Base-by-base conservation (phyloP, 2,329 filamentous ascomycete genomes). In the Teratosphaeria viscida region DNA sequence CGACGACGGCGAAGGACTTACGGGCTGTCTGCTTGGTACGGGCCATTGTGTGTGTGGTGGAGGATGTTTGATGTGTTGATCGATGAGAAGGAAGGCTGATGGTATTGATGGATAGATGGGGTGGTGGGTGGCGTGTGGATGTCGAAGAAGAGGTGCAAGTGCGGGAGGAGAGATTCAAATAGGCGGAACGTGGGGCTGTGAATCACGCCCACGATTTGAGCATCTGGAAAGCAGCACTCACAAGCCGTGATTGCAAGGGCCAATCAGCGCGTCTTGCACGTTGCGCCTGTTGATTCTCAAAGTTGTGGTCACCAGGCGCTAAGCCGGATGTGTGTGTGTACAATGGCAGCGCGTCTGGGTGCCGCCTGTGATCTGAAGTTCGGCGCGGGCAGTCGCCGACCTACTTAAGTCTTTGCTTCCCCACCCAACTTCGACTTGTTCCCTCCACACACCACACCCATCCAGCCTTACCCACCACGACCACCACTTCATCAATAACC, bases 21-120 rank as follows among this genome's bases (percentile, higher is more conserved):
- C 79, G 79, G 70, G 79, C 79, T 67, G 79, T 81, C 72, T 81
- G 79, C 78, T 81, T 81, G 68, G 79, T 81, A 66, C 79, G 78
- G 66, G 79, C 79, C 79, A 81, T 81, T 69, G 68, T 60, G 64
- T 63, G 59, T 62, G 63, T 55, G 34, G 58, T 55, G 60, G 34
- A 57, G 61, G 35, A 60, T 60, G 63, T 47, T 61, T 59, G 47
- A 58, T 64, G 27, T 60, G 59, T 65, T 64, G 64, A 57, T 63
- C 56, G 35, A 58, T 61, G 61, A 49, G 54, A 58, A 58, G 32
- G 54, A 58, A 58, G 32, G 52, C n/a, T 52, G 59, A 57, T 59
- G 55, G 23, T 49, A 32, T 52, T 61, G 64, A 62, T 60, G 56
- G 63, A 55, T 7, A 19, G 32, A 19, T 12, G 23, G 23, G 23